Percentiles rank a stretch among this genome's conserved stretches.
These are phyloP conservation scores for Phaeophleospora eucalypticola DNA, from an alignment of 2,329 filamentous ascomycete genomes.

Conservation along the genomic window DNA sequence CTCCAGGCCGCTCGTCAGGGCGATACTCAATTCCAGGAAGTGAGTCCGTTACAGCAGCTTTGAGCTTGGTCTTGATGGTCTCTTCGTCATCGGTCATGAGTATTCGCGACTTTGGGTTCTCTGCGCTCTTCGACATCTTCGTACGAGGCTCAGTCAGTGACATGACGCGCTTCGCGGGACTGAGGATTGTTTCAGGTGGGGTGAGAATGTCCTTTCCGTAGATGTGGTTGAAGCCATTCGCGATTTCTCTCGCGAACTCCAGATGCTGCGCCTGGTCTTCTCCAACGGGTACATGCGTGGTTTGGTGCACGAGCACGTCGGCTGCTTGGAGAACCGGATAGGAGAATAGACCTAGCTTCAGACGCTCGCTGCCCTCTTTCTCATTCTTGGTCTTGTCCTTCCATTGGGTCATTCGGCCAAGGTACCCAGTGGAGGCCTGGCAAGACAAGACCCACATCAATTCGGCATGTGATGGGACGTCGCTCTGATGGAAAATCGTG, in stretches of 20 bases:
- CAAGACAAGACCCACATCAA: constrained; percentile 97
- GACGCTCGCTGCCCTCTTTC: constrained; percentile 44
- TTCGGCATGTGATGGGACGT: constrained; percentile 70
- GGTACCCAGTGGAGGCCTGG: constrained; percentile 83
- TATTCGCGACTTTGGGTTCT: constrained; percentile 69
- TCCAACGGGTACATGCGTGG: constrained; percentile 94
- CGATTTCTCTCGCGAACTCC: constrained; percentile 84
- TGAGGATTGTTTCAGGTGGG: constrained; percentile 66
- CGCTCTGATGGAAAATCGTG: constrained; percentile 71
- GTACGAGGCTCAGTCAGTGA: constrained; percentile 70
- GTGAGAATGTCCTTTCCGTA: constrained; percentile 60
- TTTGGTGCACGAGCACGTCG: constrained; percentile 82
- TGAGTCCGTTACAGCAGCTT: constrained; percentile 72
- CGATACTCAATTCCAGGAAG: constrained; percentile 67
- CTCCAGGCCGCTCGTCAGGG: constrained; percentile 64
- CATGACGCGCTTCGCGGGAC: constrained; percentile 85
- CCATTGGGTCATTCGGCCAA: constrained; percentile 99
- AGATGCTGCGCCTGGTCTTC: constrained; percentile 92
- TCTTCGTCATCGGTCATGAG: constrained; percentile 68
- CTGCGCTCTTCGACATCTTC: constrained; percentile 94
- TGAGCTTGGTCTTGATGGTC: constrained; percentile 66
- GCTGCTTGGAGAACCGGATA: constrained; percentile 95
- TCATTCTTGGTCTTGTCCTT: constrained; percentile 58
- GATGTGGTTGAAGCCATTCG: constrained; percentile 77
- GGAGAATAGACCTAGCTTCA: constrained; percentile 88